Evolutionary conservation across 148 eudicot species (phyloP).

Genomic region (Drosera capensis): DNA sequence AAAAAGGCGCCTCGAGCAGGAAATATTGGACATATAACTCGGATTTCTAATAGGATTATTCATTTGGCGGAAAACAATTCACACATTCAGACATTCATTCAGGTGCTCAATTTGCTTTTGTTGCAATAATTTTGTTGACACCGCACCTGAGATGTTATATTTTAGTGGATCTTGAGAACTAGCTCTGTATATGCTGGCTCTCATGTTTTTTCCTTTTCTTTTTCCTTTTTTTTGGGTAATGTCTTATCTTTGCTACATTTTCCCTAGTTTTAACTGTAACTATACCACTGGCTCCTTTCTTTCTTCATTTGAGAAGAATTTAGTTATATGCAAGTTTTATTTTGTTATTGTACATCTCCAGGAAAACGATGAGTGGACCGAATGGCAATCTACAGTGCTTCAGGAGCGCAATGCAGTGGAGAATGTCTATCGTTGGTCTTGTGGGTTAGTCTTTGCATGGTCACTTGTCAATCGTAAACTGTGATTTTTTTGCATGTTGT

Average conservation of each 20-base stretch:
- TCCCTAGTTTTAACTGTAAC: too few species aligned
- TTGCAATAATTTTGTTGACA: neutral
- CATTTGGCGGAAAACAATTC: constrained; percentile 49
- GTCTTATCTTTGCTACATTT: too few species aligned
- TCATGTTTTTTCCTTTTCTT: too few species aligned
- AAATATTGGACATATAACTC: constrained; percentile 74
- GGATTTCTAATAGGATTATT: constrained; percentile 73
- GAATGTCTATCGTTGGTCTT: constrained; percentile 85
- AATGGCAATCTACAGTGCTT: constrained; percentile 60
- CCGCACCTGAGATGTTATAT: neutral
- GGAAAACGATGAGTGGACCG: constrained; percentile 68
- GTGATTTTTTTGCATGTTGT: too few species aligned
- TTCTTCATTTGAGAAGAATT: neutral
- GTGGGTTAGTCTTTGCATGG: constrained; percentile 44
- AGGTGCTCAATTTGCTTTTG: constrained; percentile 28
- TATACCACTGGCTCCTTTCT: too few species aligned
- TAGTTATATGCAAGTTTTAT: neutral
- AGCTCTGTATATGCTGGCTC: neutral
- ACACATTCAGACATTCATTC: constrained; percentile 44
- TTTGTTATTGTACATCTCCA: constrained; percentile 8
- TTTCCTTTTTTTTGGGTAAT: too few species aligned
- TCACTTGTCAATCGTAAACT: neutral
- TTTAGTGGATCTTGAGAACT: neutral
- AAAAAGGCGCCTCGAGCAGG: constrained; percentile 61
- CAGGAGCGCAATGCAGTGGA: constrained; percentile 65